Percentiles rank a stretch among this genome's conserved stretches.
These are phyloP conservation scores for Pelargonium hybrid DNA, from an alignment of 441 rosid species.

Conservation along the genomic window DNA sequence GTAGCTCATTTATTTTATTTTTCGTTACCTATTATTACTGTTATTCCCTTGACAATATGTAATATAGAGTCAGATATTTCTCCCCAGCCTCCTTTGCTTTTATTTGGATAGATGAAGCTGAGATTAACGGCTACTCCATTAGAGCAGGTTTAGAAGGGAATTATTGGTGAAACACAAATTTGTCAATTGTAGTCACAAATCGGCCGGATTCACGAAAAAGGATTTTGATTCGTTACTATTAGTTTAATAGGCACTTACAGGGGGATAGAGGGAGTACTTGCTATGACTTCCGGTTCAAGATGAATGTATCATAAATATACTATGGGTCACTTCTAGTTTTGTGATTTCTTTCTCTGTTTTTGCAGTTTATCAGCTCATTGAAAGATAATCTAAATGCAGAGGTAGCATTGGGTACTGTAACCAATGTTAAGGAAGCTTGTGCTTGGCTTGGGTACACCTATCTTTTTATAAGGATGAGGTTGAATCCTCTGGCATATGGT, in stretches of 20 bases:
- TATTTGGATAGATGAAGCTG: background rate
- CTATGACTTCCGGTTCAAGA: background rate
- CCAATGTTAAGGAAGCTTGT: constrained; percentile 98
- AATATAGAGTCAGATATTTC: background rate
- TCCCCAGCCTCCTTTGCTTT: constrained; percentile 1
- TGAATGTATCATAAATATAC: background rate
- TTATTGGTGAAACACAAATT: background rate
- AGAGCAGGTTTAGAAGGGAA: background rate
- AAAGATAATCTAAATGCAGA: constrained; percentile 96
- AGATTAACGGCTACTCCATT: background rate
- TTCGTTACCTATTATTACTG: background rate
- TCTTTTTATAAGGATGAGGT: constrained; percentile 90
- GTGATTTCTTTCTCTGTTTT: constrained; percentile 14
- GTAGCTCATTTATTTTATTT: background rate
- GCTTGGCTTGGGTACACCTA: constrained; percentile 98
- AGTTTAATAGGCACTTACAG: too few species aligned
- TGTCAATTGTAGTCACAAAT: too few species aligned
- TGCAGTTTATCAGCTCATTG: constrained; percentile 90
- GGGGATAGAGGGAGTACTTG: background rate
- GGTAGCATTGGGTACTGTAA: constrained; percentile 96
- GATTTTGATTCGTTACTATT: too few species aligned
- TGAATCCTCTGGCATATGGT: constrained; percentile 97
- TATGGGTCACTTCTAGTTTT: background rate
- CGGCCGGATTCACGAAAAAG: too few species aligned
- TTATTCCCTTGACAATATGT: background rate